These are phyloP conservation scores for Flaveria sonorensis DNA, from an alignment of 129 eudicot species.

Conservation along the genomic window DNA sequence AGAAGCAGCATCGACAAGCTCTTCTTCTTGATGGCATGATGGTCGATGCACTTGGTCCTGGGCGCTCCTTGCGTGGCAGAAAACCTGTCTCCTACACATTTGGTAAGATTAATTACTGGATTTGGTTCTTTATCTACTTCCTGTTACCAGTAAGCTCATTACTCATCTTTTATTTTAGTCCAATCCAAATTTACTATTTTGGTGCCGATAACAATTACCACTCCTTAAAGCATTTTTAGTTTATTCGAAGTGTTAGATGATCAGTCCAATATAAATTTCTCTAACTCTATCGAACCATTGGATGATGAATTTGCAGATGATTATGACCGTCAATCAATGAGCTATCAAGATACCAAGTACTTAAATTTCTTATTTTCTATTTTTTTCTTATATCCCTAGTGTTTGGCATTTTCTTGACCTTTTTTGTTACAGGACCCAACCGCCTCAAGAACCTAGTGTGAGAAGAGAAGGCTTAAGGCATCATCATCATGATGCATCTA, in stretches of 20 bases:
- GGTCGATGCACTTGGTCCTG: conserved; percentile 78
- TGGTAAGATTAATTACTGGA: conserved; percentile 48
- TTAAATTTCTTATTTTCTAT: conserved; percentile 21
- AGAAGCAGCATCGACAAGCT: conserved; percentile 93
- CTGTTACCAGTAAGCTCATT: background rate
- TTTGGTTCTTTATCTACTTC: background rate
- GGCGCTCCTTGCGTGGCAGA: conserved; percentile 95
- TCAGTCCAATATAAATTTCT: background rate
- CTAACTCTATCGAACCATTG: conserved; percentile 16
- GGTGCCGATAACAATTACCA: background rate
- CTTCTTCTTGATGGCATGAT: conserved; percentile 87
- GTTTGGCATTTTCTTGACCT: background rate
- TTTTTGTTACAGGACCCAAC: conserved; percentile 48
- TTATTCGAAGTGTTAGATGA: conserved; percentile 9
- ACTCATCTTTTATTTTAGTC: background rate
- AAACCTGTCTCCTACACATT: conserved; percentile 95
- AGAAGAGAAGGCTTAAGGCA: conserved; percentile 58
- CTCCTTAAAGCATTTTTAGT: background rate
- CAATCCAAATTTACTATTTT: background rate
- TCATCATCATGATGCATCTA: conserved; percentile 32
- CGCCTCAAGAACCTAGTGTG: conserved; percentile 53
- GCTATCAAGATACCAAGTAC: conserved; percentile 91
- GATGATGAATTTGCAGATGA: conserved; percentile 69
- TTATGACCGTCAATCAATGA: conserved; percentile 90
- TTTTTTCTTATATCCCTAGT: conserved; percentile 8